Conservation (phyloP, 345 rosid species). For the Alliaria petiolata region DNA sequence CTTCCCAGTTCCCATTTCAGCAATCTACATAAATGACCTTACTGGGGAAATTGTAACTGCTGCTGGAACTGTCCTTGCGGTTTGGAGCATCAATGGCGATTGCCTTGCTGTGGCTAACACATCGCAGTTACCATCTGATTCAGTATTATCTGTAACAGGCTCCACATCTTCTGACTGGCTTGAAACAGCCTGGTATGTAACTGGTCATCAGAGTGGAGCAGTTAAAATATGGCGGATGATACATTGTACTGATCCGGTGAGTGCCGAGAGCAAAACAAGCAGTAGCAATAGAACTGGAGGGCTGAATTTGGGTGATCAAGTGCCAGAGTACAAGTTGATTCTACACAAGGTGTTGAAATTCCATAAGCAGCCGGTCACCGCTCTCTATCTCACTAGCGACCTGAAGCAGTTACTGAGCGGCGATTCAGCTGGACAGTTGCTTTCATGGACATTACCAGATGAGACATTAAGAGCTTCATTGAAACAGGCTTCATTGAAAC, state of each 20-base stretch:
- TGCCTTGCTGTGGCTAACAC: conserved; percentile 90
- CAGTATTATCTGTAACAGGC: conserved; percentile 79
- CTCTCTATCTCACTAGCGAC: conserved; percentile 72
- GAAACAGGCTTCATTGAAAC: conserved; percentile 40
- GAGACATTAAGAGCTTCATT: conserved; percentile 64
- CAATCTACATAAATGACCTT: conserved; percentile 85
- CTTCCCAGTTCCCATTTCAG: conserved; percentile 85
- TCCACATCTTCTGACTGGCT: conserved; percentile 87
- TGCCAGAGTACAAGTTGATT: conserved; percentile 77
- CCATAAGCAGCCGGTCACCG: conserved; percentile 86
- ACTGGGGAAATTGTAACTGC: conserved; percentile 95
- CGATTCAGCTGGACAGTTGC: conserved; percentile 80
- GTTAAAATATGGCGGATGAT: conserved; percentile 97
- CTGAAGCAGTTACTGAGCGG: conserved; percentile 94
- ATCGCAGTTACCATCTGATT: conserved; percentile 96
- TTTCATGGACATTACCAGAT: conserved; percentile 93
- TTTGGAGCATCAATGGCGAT: conserved; percentile 98
- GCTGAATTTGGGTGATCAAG: conserved; percentile 54
- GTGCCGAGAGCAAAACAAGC: conserved; percentile 44
- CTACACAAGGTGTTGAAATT: conserved; percentile 80
- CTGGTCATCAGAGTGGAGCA: conserved; percentile 99
- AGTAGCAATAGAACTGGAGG: conserved; percentile 46
- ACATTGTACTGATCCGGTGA: conserved; percentile 58
- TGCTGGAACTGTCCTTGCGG: conserved; percentile 90
- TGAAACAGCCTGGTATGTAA: conserved; percentile 89